Base-by-base conservation (phyloP, 1,284 basidiomycete genomes). In the Sanghuangporus sanghuang region DNA sequence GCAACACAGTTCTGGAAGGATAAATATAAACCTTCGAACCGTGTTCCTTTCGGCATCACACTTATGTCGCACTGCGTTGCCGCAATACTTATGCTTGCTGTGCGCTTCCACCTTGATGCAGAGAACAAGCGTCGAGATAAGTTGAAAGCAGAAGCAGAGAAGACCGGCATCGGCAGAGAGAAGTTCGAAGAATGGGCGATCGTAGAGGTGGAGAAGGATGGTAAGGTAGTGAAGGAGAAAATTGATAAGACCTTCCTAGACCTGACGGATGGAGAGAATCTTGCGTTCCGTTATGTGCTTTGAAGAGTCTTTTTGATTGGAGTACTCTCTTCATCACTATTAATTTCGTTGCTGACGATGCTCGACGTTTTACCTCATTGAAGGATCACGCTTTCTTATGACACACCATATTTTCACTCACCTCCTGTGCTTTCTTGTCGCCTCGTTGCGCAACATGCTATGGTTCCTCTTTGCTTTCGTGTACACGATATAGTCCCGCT, bases 1-100 rank as follows among this genome's bases (percentile, higher is more conserved):
- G 69, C 68, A 65, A 69, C 72, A n/a, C 71, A 72, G 53, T 71
- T 71, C 66, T 73, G 71, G 71, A 68, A 68, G 52, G 62, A 59
- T 8, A 12, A 70, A 57, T 73, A 72, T 65, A 59, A 62, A 32
- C 71, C 72, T 6, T 61, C 65, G 11, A 67, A 71, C 64, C 59
- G 49, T 36, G 69, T 73, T 6, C 72, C 72, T 11, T 73, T 67
- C 66, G 64, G 57, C 44, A 71, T 73, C 65, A 67, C 60, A 16
- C 59, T 72, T 36, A 70, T 70, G 50, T 66, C 69, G 2, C 66
- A 71, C 64, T 61, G 66, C 49, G 48, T 53, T 18, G 64, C 69
- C 56, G 68, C 71, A 49, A 27, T 67, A 42, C 61, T 69, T 48
- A 53, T 71, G 38, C 63, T 72, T n/a, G 60, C 61, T 44, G 58